A percentile compares a stretch with the other conserved stretches of the same genome.
Evolutionary conservation across 192 early-diverging fungal genomes (phyloP).

Genomic region (Cladochytrium replicatum): DNA sequence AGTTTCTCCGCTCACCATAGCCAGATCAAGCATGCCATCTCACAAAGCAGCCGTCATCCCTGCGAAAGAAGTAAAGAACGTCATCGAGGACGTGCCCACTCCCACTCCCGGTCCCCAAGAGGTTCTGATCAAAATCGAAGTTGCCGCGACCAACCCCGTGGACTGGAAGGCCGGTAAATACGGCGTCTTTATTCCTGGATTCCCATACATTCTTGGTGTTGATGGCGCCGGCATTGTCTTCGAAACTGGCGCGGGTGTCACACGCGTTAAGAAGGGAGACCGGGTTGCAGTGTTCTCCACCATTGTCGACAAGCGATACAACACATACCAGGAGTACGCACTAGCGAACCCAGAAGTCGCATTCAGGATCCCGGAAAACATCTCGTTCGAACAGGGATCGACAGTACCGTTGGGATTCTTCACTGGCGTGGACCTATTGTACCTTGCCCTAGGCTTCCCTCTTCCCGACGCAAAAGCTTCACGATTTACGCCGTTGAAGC

Average conservation of each 20-base stretch:
- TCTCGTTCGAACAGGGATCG: slow-evolving; percentile 17
- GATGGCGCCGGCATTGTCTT: slow-evolving; percentile 21
- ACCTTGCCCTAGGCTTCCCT: slow-evolving; percentile 8
- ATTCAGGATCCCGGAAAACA: slow-evolving; percentile 9
- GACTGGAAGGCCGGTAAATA: slow-evolving; percentile 34
- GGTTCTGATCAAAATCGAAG: slow-evolving; percentile 15
- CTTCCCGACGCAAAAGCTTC: too few relatives aligned
- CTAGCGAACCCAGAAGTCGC: slow-evolving; percentile 3
- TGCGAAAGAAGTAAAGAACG: too few relatives aligned
- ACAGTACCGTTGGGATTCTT: slow-evolving; percentile 15
- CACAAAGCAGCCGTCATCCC: too few relatives aligned
- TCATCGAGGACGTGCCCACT: slow-evolving; percentile 4
- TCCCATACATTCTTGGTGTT: slow-evolving; percentile 8
- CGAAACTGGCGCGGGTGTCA: slow-evolving; percentile 14
- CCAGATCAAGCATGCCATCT: too few relatives aligned
- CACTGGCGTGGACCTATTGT: slow-evolving; percentile 17
- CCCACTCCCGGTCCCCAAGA: slow-evolving; percentile 9
- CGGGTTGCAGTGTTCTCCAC: slow-evolving; percentile 11
- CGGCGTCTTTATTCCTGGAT: too few relatives aligned
- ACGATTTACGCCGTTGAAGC: too few relatives aligned
- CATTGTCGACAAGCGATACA: not conserved
- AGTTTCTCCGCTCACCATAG: too few relatives aligned
- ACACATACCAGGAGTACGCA: slow-evolving; percentile 15
- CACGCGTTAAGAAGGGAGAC: slow-evolving; percentile 10
- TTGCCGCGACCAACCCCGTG: slow-evolving; percentile 21